Evolutionary conservation across 306 rosid species (phyloP), one percentile per base, ranked within the genome.

Genomic region (Vigna unguiculata): DNA sequence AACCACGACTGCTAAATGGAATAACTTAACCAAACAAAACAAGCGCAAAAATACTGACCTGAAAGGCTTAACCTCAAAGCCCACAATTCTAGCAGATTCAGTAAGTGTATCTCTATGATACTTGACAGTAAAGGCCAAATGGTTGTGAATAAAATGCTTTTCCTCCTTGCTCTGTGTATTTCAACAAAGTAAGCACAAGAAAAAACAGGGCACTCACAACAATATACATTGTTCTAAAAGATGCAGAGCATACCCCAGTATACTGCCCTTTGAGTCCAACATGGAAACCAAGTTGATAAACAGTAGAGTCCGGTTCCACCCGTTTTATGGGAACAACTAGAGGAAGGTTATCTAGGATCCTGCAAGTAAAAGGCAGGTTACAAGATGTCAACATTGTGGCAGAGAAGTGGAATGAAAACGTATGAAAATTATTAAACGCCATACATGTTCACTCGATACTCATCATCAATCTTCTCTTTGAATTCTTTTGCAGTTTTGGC

Each of bases 331-430:
- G 91, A 79, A 95, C 87, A 69, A 95, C 99, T 80, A 92, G 82
- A 61, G 99, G 99, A 78, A 95, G 93, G 82, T 95, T 95, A 82
- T 95, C 99, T 41, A 95, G 92, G 88, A 95, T 91, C 97, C 99
- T 95, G 87, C 40, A 76, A 16, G 48, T 49, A 58, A 71, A 80
- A 55, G 49, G 41, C 1, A 69, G 54, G 75, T 77, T 68, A 49
- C 47, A 48, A 38, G 61, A 72, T 46, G 20, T 36, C 51, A 49
- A 71, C 25, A 75, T 41, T 52, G 52, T 9, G 36, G 34, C 20
- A 47, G 9, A 65, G 45, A 40, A 66, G 9, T 12, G 47, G 46
- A 60, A 49, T 10, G 21, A 11, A 41, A 64, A 15, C 51, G 34
- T 22, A 12, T 38, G 41, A 11, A 65, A 73, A 65, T 51, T 38